Conservation (phyloP, 345 rosid genomes). For the Leavenworthia alabamica region DNA sequence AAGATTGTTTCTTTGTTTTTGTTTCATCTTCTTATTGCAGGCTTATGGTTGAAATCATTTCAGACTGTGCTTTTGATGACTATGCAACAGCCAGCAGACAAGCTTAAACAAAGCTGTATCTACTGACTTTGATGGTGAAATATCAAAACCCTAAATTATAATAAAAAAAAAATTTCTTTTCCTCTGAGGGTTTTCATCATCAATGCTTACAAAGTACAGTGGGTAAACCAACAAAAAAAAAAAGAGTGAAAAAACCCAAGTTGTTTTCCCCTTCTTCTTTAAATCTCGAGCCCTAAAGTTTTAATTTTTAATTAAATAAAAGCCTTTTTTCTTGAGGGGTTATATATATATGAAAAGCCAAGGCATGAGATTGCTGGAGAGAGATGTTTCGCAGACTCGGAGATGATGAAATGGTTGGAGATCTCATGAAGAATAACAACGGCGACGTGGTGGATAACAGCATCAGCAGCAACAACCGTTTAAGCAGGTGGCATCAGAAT, state of each 20-base stretch:
- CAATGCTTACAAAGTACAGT: constrained; percentile 26
- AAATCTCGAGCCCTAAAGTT: constrained; percentile 6
- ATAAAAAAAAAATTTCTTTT: constrained; percentile 11
- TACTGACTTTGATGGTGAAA: constrained; percentile 83
- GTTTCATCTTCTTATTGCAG: constrained; percentile 39
- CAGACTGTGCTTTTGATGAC: constrained; percentile 66
- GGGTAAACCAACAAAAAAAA: constrained; percentile 1
- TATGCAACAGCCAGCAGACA: constrained; percentile 40
- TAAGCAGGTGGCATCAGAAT: constrained; percentile 58
- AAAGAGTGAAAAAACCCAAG: background rate
- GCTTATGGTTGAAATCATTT: constrained; percentile 34
- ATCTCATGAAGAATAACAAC: constrained; percentile 35
- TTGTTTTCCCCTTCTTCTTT: constrained; percentile 16
- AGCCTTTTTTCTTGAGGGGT: background rate
- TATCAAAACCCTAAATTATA: constrained; percentile 42
- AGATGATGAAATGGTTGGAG: constrained; percentile 51
- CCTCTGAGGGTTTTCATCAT: constrained; percentile 26
- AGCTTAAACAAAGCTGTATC: constrained; percentile 46
- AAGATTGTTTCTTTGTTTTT: no score
- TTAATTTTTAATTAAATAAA: constrained; percentile 4
- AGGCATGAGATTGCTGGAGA: no score
- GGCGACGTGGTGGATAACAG: constrained; percentile 23
- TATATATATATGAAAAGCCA: no score
- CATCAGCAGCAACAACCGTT: constrained; percentile 28
- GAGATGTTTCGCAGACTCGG: no score